phyloP scores from a whole-genome alignment of 345 rosid species.

The Barbarea vulgaris region DNA sequence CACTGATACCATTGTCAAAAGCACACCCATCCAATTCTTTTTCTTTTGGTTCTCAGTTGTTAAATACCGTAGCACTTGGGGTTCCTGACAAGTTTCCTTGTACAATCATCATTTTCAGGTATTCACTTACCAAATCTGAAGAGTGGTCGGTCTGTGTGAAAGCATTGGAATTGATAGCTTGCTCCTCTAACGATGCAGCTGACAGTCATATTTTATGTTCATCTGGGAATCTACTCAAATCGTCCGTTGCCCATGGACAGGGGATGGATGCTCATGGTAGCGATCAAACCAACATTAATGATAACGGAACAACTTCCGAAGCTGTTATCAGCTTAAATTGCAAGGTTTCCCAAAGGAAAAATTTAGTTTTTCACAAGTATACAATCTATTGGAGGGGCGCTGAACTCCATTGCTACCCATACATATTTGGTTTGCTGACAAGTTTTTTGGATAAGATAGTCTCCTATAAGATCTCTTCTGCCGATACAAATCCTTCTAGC shows the following conservation, averaged over 20 bases:
- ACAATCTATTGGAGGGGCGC: slow-evolving; percentile 58
- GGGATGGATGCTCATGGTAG: slow-evolving; percentile 34
- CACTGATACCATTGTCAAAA: slow-evolving; percentile 13
- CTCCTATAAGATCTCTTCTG: slow-evolving; percentile 42
- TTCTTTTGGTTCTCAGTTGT: not conserved
- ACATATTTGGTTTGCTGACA: slow-evolving; percentile 54
- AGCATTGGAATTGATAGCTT: slow-evolving; percentile 53
- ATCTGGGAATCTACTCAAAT: slow-evolving; percentile 48
- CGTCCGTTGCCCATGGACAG: slow-evolving; percentile 41
- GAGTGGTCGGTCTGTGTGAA: slow-evolving; percentile 53
- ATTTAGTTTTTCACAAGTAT: slow-evolving; percentile 41
- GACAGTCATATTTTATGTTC: slow-evolving; percentile 55
- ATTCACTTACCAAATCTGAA: slow-evolving; percentile 50
- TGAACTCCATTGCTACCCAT: slow-evolving; percentile 84
- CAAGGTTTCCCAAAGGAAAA: slow-evolving; percentile 50
- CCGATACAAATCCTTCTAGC: slow-evolving; percentile 32
- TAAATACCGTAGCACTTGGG: slow-evolving; percentile 10
- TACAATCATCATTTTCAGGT: slow-evolving; percentile 49
- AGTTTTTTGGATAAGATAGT: slow-evolving; percentile 57
- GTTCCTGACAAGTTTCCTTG: slow-evolving; percentile 32
- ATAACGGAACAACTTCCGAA: slow-evolving; percentile 34
- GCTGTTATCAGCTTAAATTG: slow-evolving; percentile 59
- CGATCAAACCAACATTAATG: slow-evolving; percentile 31
- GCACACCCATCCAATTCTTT: slow-evolving; percentile 13
- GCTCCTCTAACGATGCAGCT: slow-evolving; percentile 44